Evolutionary conservation across 2,329 filamentous ascomycete genomes (phyloP), one percentile per base, ranked within the genome.

Genomic region (Fusarium dlaminii): DNA sequence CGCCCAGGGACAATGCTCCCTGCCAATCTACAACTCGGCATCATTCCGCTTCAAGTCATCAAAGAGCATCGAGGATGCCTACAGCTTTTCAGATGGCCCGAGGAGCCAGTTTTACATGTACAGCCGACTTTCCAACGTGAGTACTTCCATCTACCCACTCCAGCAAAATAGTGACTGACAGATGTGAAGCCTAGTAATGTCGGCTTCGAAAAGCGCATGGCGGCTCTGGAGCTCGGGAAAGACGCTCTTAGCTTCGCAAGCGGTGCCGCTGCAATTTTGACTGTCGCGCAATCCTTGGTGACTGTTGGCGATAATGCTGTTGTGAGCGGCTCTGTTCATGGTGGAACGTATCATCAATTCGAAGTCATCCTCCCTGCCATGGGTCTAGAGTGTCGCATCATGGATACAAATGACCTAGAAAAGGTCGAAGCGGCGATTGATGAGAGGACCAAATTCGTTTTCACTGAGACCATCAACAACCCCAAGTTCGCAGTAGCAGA

Each of bases 401-500:
- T 36, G 34, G 60, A 58, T 24, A 67, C 63, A 29, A 64, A 54
- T 17, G 60, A 40, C 18, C 7, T 37, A 1, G 18, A 29, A 10
- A 52, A 39, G 1, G 46, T 51, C 2, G 54, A 59, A 24, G n/a
- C 57, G 18, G 61, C 39, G 6, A 52, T 68, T 13, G 61, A 68
- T 45, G 36, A 68, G 20, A 45, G 63, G 18, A 68, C 61, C 3
- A 57, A 46, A 14, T 36, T 43, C 2, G 17, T 68, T 17, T 68
- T 39, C 34, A 51, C 57, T 30, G 65, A 68, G 52, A 68, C 51
- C 13, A 59, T 68, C n/a, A 39, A 61, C 12, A 65, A 68, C 39
- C 61, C 65, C 18, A 40, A 43, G 11, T 58, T 42, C 24, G 51
- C 43, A 24, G 61, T 68, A 4, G 52, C 60, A 24, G 65, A 68